Percentiles rank a stretch among this genome's conserved stretches.
Conservation (phyloP, 352 stramenopile genomes). For the Peronospora destructor region DNA sequence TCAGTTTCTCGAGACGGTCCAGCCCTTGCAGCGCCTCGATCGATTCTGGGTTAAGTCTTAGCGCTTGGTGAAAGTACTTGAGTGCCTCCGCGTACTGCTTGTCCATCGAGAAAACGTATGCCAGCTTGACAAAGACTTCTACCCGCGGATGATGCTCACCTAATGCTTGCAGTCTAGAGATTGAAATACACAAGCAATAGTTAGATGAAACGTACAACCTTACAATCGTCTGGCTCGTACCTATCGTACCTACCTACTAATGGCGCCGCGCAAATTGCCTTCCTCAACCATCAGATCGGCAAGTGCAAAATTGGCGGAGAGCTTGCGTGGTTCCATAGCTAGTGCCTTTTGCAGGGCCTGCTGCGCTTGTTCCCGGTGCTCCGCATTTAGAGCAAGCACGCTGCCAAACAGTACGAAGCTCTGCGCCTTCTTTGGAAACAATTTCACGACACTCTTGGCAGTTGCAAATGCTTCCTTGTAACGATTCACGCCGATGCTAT, state of each 20-base stretch:
- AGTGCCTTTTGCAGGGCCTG: conserved; percentile 59
- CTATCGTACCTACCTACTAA: no score
- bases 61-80: conserved; percentile 57
- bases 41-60: conserved; percentile 53
- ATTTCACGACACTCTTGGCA: conserved; percentile 58
- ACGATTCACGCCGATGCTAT: conserved; percentile 46
- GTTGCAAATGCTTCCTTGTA: conserved; percentile 72
- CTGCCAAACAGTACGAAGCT: conserved; percentile 69
- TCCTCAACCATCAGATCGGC: conserved; percentile 62
- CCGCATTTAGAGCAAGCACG: conserved; percentile 58
- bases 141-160: conserved; percentile 46
- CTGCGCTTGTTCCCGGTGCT: conserved; percentile 50
- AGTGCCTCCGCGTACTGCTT: conserved; percentile 64
- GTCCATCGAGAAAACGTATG: conserved; percentile 60
- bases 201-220: conserved; percentile 3
- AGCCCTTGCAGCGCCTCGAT: conserved; percentile 45
- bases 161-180: conserved; percentile 34
- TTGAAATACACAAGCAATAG: background rate
- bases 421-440: conserved; percentile 62
- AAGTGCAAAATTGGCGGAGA: conserved; percentile 59
- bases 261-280: conserved; percentile 40
- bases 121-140: conserved; percentile 72
- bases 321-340: conserved; percentile 49
- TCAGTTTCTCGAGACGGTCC: conserved; percentile 72
- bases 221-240: conserved; percentile 23